A percentile compares a stretch with the other conserved stretches of the same genome.
Conservation (phyloP, 2,329 filamentous ascomycete species). For the Pseudopyrenochaeta lycopersici region DNA sequence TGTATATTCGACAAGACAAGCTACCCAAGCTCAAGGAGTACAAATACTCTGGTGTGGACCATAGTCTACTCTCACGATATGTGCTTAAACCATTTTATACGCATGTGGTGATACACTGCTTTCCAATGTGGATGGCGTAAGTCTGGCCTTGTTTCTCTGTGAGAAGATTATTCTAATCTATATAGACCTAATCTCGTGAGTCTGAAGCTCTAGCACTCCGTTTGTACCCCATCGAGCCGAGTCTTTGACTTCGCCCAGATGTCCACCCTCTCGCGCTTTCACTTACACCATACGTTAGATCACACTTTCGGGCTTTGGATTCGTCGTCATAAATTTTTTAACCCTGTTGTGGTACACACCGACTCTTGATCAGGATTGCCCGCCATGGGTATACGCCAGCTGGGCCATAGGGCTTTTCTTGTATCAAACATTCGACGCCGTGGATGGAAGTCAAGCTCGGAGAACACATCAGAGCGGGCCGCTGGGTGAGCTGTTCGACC, state of each 20-base stretch:
- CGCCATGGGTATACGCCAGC: conserved; percentile 91
- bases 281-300: conserved; percentile 61
- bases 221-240: neutral
- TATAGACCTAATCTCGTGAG: conserved; percentile 50
- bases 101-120: conserved; percentile 90
- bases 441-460: conserved; percentile 91
- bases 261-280: neutral
- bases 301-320: conserved; percentile 88
- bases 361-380: conserved; percentile 91
- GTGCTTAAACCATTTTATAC: conserved; percentile 98
- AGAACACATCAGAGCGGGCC: conserved; percentile 93
- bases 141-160: conserved; percentile 40
- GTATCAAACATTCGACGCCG: conserved; percentile 98
- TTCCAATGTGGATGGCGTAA: conserved; percentile 93
- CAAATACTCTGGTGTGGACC: conserved; percentile 93
- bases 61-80: conserved; percentile 88
- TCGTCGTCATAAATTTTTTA: conserved; percentile 87
- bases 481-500: conserved; percentile 94
- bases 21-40: conserved; percentile 90
- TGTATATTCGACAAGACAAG: conserved; percentile 92
- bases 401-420: conserved; percentile 91
- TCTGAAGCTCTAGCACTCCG: conserved; percentile 8
- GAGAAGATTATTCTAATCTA: conserved; percentile 27
- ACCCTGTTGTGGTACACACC: conserved; percentile 97
- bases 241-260: neutral